Base-by-base conservation (phyloP, 2,329 filamentous ascomycete genomes). In the Xylariaceae sp. region DNA sequence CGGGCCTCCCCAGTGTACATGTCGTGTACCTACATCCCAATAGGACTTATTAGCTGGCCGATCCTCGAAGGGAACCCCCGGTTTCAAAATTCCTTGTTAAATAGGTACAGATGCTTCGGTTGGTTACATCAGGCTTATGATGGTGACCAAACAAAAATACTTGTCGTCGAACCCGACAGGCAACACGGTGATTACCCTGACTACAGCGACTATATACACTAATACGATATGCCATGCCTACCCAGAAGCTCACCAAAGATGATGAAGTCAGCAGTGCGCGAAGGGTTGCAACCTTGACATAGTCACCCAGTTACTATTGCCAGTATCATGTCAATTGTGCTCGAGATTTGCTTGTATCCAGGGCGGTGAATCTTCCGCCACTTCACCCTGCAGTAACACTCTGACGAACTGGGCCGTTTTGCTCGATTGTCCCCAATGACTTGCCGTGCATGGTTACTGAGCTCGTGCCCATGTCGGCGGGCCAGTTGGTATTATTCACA, bases 321-420 rank as follows among this genome's bases (percentile, higher is more conserved):
- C 29, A 30, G 29, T 30, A n/a, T 54, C 13, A 16, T 41, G 36
- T 41, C 44, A 8, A 32, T 44, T 49, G 21, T 51, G 47, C 37
- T 43, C 32, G 43, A 36, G 51, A 49, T 52, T 53, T 46, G 51
- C 52, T 52, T 56, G 51, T 49, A 53, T 37, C 46, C 56, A 53
- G 50, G 54, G 54, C 57, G 54, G 57, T 53, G 57, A 59, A 57
- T 51, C 51, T 51, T 57, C 45, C 54, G 57, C 57, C 57, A 59
- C 57, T 32, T 59, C 57, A 59, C 54, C 57, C 57, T 59, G 57
- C 57, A 59, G 48, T 39, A 40, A 53, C 51, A 49, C 48, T 57
- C 46, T 43, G 49, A 58, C 56, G 44, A 54, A 54, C 52, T 46
- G 29, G 44, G 48, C 54, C 54, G 54, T 54, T 45, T 54, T 45